Evolutionary conservation across 805 yeast genomes (phyloP), one percentile per base, ranked within the genome.

Genomic region (Saccharomycopsis lassenensis): DNA sequence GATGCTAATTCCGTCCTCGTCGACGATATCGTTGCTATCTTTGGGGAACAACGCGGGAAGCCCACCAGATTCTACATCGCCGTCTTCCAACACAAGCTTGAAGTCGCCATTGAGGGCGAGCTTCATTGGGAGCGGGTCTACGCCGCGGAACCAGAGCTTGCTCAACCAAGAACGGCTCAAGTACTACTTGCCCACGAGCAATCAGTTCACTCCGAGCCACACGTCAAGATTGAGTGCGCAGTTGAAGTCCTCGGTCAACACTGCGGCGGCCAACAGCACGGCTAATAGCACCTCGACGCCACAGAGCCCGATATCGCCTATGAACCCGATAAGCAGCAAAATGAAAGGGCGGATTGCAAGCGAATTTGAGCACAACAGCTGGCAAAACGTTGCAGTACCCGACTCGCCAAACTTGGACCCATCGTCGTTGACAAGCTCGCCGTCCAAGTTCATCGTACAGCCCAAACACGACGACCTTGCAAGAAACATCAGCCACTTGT

Each of bases 21-120:
- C 44, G 7, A 19, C 41, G n/a, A 43, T 43, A 7, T 35, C 40
- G 2, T 36, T 43, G 14, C 35, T 43, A 7, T 40, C 44, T 3
- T 24, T 43, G 7, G 39, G 37, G 2, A 24, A n/a, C 28, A 18
- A n/a, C 5, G 18, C 14, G 15, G 17, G 11, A 11, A 23, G 25
- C 25, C 25, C 25, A 8, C 25, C 25, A 23, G 25, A 23, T 10
- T 11, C 8, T 8, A 8, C 25, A 10, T 11, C 7, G 10, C 7
- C 24, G 7, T 11, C 11, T 22, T 22, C 24, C 24, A 22, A 8
- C 7, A 22, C 8, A 7, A 26, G 8, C 29, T 7, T 26, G 12
- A 26, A 26, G 12, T n/a, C 8, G 12, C 14, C 7, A 7, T 7
- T 8, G 12, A 26, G 11, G 7, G 12, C 14, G 29, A n/a, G 14